A percentile compares a stretch with the other conserved stretches of the same genome.
Conservation (phyloP, 768 basidiomycete genomes). For the Panaeolus papilionaceus region DNA sequence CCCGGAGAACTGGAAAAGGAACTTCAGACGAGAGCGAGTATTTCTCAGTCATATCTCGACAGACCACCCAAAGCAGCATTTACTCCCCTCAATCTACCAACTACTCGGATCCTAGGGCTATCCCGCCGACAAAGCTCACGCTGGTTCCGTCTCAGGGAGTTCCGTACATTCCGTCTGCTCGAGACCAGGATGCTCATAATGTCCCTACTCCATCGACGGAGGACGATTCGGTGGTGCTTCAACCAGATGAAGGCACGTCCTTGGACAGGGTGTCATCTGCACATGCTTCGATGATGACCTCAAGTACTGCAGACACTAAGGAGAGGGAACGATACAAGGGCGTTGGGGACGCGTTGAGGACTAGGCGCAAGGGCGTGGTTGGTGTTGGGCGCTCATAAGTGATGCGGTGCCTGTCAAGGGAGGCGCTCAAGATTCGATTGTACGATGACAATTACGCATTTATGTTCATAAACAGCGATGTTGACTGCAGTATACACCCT, state of each 20-base stretch:
- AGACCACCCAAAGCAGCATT: not conserved
- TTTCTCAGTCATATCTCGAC: not conserved
- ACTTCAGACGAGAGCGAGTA: constrained; percentile 8
- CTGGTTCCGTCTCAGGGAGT: constrained; percentile 4
- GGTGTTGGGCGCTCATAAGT: constrained; percentile 10
- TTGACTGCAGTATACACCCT: constrained; percentile 1
- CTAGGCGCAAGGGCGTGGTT: not conserved
- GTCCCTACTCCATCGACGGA: not conserved
- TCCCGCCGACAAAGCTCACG: not conserved
- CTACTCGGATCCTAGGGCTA: not conserved
- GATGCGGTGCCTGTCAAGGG: not conserved
- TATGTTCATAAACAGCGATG: not conserved
- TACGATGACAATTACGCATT: not conserved
- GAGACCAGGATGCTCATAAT: constrained; percentile 5
- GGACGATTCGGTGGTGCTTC: not conserved
- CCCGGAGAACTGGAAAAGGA: not conserved
- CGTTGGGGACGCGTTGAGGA: not conserved
- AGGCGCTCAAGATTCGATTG: not conserved
- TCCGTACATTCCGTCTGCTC: constrained; percentile 4
- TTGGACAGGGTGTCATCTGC: not conserved
- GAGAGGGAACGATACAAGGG: not conserved
- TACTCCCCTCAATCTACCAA: not conserved
- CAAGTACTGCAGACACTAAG: not conserved
- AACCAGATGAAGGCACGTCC: not conserved
- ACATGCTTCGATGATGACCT: not conserved